These are phyloP conservation scores for Cordyceps farinosa DNA, from an alignment of 2,329 filamentous ascomycete species.

Conservation along the genomic window DNA sequence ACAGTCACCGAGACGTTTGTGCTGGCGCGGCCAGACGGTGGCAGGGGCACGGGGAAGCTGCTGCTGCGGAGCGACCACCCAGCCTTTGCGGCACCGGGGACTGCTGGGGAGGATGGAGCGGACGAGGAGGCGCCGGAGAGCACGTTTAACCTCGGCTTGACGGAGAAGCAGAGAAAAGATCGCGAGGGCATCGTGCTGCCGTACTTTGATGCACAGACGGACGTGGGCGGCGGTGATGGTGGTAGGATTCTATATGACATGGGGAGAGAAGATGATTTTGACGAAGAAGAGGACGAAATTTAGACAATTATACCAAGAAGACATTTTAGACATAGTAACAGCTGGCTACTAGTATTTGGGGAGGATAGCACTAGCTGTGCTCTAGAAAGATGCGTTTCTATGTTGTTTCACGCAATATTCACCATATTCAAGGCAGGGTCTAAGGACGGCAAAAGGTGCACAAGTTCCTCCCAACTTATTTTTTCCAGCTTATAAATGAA, in stretches of 20 bases:
- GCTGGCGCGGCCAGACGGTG: slow-evolving; percentile 31
- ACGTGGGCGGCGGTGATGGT: slow-evolving; percentile 73
- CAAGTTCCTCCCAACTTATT: too few species aligned
- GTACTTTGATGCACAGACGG: slow-evolving; percentile 93
- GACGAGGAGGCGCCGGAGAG: slow-evolving; percentile 59
- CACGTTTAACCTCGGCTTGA: slow-evolving; percentile 83
- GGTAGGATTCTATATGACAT: slow-evolving; percentile 95
- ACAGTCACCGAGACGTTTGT: slow-evolving; percentile 68
- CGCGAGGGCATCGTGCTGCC: slow-evolving; percentile 87
- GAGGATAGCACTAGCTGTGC: too few species aligned
- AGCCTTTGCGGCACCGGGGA: slow-evolving; percentile 52
- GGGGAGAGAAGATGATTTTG: slow-evolving; percentile 94
- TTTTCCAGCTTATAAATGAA: too few species aligned
- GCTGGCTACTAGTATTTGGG: too few species aligned
- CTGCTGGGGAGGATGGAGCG: slow-evolving; percentile 31
- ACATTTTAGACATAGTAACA: too few species aligned
- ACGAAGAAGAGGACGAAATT: slow-evolving; percentile 93
- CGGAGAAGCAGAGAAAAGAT: slow-evolving; percentile 83
- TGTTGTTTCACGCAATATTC: too few species aligned
- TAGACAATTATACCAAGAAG: slow-evolving; percentile 31
- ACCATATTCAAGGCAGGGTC: too few species aligned
- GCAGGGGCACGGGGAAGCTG: slow-evolving; percentile 33
- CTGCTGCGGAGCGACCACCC: slow-evolving; percentile 74
- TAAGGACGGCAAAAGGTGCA: too few species aligned
- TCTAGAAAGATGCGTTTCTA: too few species aligned